A percentile compares a stretch with the other conserved stretches of the same genome.
Conservation (phyloP, 1,284 basidiomycete species). For the Leccinum pallidistipes region DNA sequence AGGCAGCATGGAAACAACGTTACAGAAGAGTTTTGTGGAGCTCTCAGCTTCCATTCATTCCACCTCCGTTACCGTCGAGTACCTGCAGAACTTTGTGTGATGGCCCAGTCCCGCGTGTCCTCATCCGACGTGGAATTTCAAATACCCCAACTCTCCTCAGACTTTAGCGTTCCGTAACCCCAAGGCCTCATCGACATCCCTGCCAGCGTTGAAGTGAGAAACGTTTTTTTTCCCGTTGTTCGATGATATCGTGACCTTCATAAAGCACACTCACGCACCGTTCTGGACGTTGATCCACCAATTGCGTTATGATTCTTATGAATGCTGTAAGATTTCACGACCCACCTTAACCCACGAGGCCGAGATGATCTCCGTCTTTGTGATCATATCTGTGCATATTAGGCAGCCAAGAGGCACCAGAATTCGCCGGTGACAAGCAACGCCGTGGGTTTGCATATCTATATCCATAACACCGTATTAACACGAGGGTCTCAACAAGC, state of each 20-base stretch:
- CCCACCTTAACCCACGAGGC: constrained; percentile 36
- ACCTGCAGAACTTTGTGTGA: constrained; percentile 17
- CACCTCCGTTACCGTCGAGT: constrained; percentile 4
- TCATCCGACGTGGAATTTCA: constrained; percentile 22
- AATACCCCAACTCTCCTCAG: constrained; percentile 27
- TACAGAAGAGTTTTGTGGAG: constrained; percentile 22
- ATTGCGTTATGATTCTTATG: constrained; percentile 13
- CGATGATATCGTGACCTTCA: constrained; percentile 1
- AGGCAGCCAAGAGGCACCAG: constrained; percentile 9
- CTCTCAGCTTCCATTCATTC: constrained; percentile 6
- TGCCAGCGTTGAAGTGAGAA: neutral
- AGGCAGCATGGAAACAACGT: constrained; percentile 29
- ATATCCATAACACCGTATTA: constrained; percentile 10
- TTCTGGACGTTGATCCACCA: constrained; percentile 2
- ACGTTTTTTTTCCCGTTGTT: neutral
- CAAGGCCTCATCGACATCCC: neutral
- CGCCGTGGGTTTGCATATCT: constrained; percentile 7
- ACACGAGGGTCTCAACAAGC: constrained; percentile 12
- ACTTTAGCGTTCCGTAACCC: neutral
- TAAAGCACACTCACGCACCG: neutral
- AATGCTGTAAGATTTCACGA: constrained; percentile 18
- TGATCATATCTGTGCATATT: constrained; percentile 14
- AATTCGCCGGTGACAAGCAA: constrained; percentile 8
- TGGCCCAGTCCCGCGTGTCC: constrained; percentile 11
- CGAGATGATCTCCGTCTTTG: constrained; percentile 28